Evolutionary conservation across 371 early-diverging fungal species (phyloP), one percentile per base, ranked within the genome.

Genomic region (Dentiscutata heterogama): DNA sequence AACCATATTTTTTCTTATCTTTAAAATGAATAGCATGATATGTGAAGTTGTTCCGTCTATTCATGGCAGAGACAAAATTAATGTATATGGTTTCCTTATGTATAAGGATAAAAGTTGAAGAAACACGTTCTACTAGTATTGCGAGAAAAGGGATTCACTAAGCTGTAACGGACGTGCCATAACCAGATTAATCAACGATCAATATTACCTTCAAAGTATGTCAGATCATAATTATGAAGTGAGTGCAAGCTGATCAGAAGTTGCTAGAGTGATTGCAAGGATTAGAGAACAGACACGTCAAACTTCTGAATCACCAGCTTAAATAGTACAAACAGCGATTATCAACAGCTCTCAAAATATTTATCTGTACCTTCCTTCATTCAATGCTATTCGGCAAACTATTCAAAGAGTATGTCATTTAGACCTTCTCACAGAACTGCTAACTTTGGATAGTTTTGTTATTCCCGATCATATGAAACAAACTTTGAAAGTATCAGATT

Each of bases 291-390:
- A n/a, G 31, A 35, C 60, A 31, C 25, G 39, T 27, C 18, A 75
- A 75, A 58, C 76, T 11, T 58, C n/a, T 60, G 20, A 75, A 6
- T 35, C 16, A 39, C 60, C 60, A n/a, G 54, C 54, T 53, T 6
- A 74, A 74, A 74, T 53, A 25, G 53, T 74, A 22, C 54, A 74
- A 74, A 53, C n/a, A 27, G 29, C 25, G 18, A n/a, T n/a, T 31
- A 35, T 35, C n/a, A 54, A 75, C 58, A 60, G 14, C 58, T 60
- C 31, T 29, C 58, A 60, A 29, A 35, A 58, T 58, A 75, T 75
- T 29, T 42, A 75, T 31, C 76, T 14, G 31, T 75, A 75, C 22
- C 54, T 75, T 58, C 60, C 60, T 58, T 29, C 31, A n/a, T 31
- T 7, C 31, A n/a, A 75, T 60, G 76, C 76, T 18, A 29, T 60